Evolutionary conservation across 2,329 filamentous ascomycete genomes (phyloP).

Genomic region (Xylariaceae sp.): DNA sequence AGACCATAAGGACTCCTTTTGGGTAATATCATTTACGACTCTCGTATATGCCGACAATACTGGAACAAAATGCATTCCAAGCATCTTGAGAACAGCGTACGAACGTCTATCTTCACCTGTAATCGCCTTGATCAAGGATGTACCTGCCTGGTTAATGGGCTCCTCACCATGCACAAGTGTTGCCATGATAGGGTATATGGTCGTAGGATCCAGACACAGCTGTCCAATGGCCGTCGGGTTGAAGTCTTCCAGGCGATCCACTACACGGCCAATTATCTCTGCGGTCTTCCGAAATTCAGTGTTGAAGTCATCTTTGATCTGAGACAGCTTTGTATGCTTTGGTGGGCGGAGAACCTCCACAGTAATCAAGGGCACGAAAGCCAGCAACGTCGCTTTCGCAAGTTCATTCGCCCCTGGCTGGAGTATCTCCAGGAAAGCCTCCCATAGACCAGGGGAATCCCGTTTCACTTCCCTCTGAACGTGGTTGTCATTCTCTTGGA

Average conservation of each 20-base stretch:
- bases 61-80: slow-evolving; percentile 42
- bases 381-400: slow-evolving; percentile 69
- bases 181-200: slow-evolving; percentile 70
- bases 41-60: slow-evolving; percentile 44
- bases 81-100: slow-evolving; percentile 46
- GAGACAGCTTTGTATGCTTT: slow-evolving; percentile 42
- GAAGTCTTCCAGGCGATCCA: slow-evolving; percentile 78
- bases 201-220: slow-evolving; percentile 63
- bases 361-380: slow-evolving; percentile 65
- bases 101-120: slow-evolving; percentile 60
- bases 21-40: slow-evolving; percentile 41
- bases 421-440: slow-evolving; percentile 65
- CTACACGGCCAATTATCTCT: slow-evolving; percentile 63
- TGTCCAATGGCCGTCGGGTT: slow-evolving; percentile 61
- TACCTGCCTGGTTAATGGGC: slow-evolving; percentile 71
- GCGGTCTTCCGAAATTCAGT: slow-evolving; percentile 55
- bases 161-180: slow-evolving; percentile 78
- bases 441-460: slow-evolving; percentile 74
- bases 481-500: slow-evolving; percentile 52
- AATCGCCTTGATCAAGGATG: slow-evolving; percentile 78
- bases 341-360: slow-evolving; percentile 67
- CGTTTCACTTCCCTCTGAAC: slow-evolving; percentile 65
- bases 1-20: slow-evolving; percentile 47
- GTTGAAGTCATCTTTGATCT: slow-evolving; percentile 69
- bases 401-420: slow-evolving; percentile 64